Base-by-base conservation (phyloP, 352 stramenopile species). In the Peronospora belbahrii region DNA sequence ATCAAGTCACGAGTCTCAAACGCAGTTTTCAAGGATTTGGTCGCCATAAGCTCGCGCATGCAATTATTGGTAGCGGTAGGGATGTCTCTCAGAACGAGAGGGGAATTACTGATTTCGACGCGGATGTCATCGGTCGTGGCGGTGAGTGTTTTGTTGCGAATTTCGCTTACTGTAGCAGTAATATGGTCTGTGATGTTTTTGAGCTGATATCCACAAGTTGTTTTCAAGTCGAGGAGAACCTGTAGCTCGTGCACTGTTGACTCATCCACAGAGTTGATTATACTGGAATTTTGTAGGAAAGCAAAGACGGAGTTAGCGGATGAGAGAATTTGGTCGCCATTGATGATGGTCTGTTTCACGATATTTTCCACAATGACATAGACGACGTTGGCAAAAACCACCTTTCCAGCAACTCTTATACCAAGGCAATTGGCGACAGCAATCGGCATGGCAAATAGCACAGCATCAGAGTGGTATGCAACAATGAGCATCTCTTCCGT, bases 141-240 rank as follows among this genome's bases (percentile, higher is more conserved):
- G 13, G 25, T 23, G 0, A 48, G 48, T 3, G 43, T 59, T 17
- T 37, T 48, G 28, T 50, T 56, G 8, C 57, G 57, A 30, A 62
- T 51, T 2, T 56, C 32, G 3, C 19, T 22, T 4, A 67, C 39
- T 0, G 52, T 43, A 14, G 20, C 22, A n/a, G 65, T 42, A 15
- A 66, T 41, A 31, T 59, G 47, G 27, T 71, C 58, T 0, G 54
- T 58, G 10, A 71, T 41, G 9, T 46, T 62, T 48, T 67, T 67
- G 5, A 71, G 39, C 7, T 65, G 48, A 22, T 58, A 63, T 4
- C 58, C 58, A 20, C 58, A 67, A 14, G 53, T 63, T 5, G 58
- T 51, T 15, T 67, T 59, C 22, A 55, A 63, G 19, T 68, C 49
- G 13, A 71, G 41, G 4, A 67, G 46, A 4, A 52, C 42, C 33